Evolutionary conservation across 345 rosid genomes (phyloP), one percentile per base, ranked within the genome.

Genomic region (Aquilaria malaccensis): DNA sequence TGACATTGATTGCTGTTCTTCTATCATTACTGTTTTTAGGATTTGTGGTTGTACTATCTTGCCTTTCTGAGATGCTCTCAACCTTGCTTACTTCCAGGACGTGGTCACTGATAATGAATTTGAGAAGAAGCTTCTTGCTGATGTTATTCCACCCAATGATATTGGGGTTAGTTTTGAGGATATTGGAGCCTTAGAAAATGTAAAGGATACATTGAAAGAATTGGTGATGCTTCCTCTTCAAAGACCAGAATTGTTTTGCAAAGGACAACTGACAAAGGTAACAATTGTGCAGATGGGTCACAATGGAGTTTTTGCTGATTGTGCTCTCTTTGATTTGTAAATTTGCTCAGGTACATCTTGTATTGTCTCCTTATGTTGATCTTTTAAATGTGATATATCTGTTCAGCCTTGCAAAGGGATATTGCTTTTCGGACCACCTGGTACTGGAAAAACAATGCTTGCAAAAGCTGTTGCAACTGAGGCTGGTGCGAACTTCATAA

Each of bases 211-310:
- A 52, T 75, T 91, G 80, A 91, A 84, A 81, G 96, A 91, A 81
- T 67, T 91, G 79, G 97, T 91, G 67, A 91, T 91, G 97, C 93
- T 91, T 70, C 97, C 97, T 74, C 96, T 91, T 74, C 96, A 91
- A 53, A 84, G 97, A 76, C 97, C 97, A 7, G 96, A 87, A 69
- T 77, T 91, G 67, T 91, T 91, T 77, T 73, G 84, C 81, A 91
- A 85, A 81, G 97, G 97, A 72, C 96, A 91, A 76, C 81, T 91
- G 53, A 91, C 93, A 1, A 91, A 91, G 93, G 97, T 85, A 6
- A 29, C 11, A 29, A 12, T 22, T 50, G 30, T 46, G 11, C 4
- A 54, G 30, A 7, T 11, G 14, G 11, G 52, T 49, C 5, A 3
- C 15, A n/a, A 29, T 63, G 10, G 30, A 10, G 14, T 54, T 7